Evolutionary conservation across 2,329 filamentous ascomycete species (phyloP).

Genomic region (Cladosporium austrohemisphaericum): DNA sequence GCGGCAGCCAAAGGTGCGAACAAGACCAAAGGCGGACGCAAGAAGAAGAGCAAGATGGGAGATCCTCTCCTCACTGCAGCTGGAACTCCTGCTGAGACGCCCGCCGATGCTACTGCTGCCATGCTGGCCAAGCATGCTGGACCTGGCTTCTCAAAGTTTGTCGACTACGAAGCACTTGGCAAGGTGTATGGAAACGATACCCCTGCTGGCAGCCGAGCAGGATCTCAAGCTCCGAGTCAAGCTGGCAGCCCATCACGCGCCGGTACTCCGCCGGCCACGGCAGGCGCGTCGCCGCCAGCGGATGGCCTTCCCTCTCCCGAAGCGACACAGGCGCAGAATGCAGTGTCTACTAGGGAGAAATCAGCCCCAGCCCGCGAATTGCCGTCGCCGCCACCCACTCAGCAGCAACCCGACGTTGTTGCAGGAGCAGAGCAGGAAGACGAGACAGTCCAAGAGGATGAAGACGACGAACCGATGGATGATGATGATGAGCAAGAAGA

Average conservation of each 20-base stretch:
- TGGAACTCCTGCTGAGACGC: slow-evolving; percentile 39
- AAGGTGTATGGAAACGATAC: slow-evolving; percentile 36
- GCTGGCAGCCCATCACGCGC: slow-evolving; percentile 6
- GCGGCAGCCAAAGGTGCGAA: slow-evolving; percentile 49
- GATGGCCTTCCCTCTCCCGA: slow-evolving; percentile 17
- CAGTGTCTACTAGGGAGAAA: slow-evolving; percentile 9
- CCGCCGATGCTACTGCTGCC: slow-evolving; percentile 43
- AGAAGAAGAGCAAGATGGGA: slow-evolving; percentile 41
- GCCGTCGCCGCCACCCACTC: slow-evolving; percentile 6
- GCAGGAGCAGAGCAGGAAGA: slow-evolving; percentile 6
- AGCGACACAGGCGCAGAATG: slow-evolving; percentile 12
- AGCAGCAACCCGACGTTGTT: slow-evolving; percentile 12
- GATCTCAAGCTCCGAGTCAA: slow-evolving; percentile 14
- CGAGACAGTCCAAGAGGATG: slow-evolving; percentile 17
- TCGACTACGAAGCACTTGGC: slow-evolving; percentile 47
- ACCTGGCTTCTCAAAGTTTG: slow-evolving; percentile 39
- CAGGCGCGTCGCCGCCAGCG: slow-evolving; percentile 17
- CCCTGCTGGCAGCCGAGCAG: slow-evolving; percentile 15
- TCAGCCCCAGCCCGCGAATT: not conserved
- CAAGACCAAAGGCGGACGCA: slow-evolving; percentile 38
- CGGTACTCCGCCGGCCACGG: slow-evolving; percentile 2
- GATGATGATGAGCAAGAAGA: slow-evolving; percentile 10
- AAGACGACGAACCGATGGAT: slow-evolving; percentile 14
- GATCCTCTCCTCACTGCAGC: slow-evolving; percentile 40
- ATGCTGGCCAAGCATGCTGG: slow-evolving; percentile 46